Evolutionary conservation across 2,329 filamentous ascomycete genomes (phyloP), one percentile per base, ranked within the genome.

Genomic region (Pseudogymnoascus sp.): DNA sequence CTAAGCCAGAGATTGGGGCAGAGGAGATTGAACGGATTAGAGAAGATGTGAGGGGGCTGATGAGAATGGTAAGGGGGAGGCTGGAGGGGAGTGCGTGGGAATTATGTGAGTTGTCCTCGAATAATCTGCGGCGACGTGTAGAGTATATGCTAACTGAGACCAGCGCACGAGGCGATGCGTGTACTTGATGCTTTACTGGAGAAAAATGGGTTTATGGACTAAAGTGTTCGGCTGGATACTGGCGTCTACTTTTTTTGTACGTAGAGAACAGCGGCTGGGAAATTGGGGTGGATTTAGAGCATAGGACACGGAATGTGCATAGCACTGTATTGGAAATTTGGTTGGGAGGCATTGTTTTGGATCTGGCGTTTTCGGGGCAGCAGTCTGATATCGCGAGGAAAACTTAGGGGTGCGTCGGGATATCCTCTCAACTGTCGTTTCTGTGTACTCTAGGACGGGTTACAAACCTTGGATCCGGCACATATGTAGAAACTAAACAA

Each of bases 141-240:
- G 14, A n/a, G 11, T 35, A n/a, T 37, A 4, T 55, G 49, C 49
- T 55, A 33, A 29, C 10, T 11, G 19, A 26, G 26, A 55, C 26
- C 26, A 61, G 60, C 60, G 21, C 60, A 61, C 33, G 60, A 61
- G 60, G 60, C 38, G 23, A 43, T 33, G 60, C 60, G 60, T 26
- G 60, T 61, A 52, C 60, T 61, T 37, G 60, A 61, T 37, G 60
- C 38, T 33, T 52, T 61, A 58, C 16, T 61, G 8, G 41, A 61
- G 19, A 61, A 61, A 52, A 61, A 61, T 61, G 60, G 60, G 14
- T 61, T 61, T 33, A 61, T 61, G 60, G 60, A 61, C 14, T 61
- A 16, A 49, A 14, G 26, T 45, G 26, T 41, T 31, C 2, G n/a
- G 10, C n/a, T 31, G 29, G 29, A 55, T 31, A 55, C n/a, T 21